Evolutionary conservation across 495 filamentous ascomycete species (phyloP).

Genomic region (Xylaria bambusicola): DNA sequence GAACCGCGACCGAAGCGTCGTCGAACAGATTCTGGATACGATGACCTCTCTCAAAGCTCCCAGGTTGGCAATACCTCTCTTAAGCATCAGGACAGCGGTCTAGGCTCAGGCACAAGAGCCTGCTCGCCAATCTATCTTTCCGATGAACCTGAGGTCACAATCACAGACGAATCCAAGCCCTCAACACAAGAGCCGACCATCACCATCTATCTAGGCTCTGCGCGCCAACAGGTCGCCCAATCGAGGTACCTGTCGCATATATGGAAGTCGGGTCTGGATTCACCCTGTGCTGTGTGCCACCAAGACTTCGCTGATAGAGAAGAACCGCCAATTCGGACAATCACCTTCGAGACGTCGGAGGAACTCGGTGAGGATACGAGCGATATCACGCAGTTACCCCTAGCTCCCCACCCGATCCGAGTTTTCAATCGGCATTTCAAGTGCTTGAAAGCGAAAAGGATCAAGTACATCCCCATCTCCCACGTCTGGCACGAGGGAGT

Average conservation of each 20-base stretch:
- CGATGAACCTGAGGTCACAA: background rate
- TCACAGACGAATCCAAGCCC: background rate
- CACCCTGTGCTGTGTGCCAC: background rate
- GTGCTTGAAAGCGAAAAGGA: constrained; percentile 1
- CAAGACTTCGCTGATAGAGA: background rate
- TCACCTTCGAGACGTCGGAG: constrained; percentile 2
- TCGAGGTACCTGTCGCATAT: background rate
- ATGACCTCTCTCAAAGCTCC: background rate
- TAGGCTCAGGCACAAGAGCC: background rate
- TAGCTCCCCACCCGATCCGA: constrained; percentile 1
- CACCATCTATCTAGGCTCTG: constrained; percentile 3
- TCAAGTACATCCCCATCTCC: background rate
- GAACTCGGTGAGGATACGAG: background rate
- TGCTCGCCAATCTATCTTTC: constrained; percentile 2
- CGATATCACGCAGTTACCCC: constrained; percentile 3
- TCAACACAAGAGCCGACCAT: background rate
- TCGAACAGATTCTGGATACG: constrained; percentile 3
- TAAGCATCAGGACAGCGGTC: background rate
- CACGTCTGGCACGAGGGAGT: constrained; percentile 5
- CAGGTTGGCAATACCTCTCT: background rate
- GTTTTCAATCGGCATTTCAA: constrained; percentile 4
- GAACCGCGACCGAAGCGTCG: background rate
- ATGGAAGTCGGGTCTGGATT: constrained; percentile 1
- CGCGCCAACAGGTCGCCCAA: constrained; percentile 1
- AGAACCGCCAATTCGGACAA: constrained; percentile 4